Evolutionary conservation across 441 rosid species (phyloP), one percentile per base, ranked within the genome.

Genomic region (Jatropha multifida): DNA sequence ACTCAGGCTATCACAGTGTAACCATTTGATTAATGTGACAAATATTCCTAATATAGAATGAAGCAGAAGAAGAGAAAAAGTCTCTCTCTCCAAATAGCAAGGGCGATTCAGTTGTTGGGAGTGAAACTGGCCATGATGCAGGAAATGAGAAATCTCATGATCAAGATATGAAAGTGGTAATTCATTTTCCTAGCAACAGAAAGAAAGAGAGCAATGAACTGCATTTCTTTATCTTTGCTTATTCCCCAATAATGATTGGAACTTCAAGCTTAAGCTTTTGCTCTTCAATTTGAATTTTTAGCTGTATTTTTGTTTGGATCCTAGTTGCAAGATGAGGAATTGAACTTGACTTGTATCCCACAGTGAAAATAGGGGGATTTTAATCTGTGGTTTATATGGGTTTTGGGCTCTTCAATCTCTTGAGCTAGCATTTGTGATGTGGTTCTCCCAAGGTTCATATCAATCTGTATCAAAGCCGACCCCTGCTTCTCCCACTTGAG

Each of bases 21-120:
- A 37, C 15, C 62, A 38, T 18, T 41, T 32, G 38, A 8, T 68
- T 55, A 65, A 58, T 52, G n/a, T 81, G 62, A 78, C 65, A 13
- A 9, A 48, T 66, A 46, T 74, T 86, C 68, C 74, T 68, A 72
- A 63, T 82, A 70, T 81, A 90, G 96, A 81, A 83, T 72, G 82
- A 60, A 52, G 82, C 46, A 60, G 83, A 79, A 55, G 84, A 62
- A 12, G 79, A 81, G 42, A 82, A 80, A 44, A 81, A 83, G 49
- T 48, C 87, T 77, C 77, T 69, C 62, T 81, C 88, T 32, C 79
- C 80, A 23, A 79, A 81, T 73, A 65, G 63, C 60, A 67, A 81
- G 78, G 89, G 87, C 79, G 80, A 82, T 51, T 17, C 82, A 81
- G 68, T 78, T 56, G 80, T 72, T 74, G 80, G 58, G 76, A 79